Evolutionary conservation across 257 asterid genomes (phyloP).

Genomic region (Coffea eugenioides): DNA sequence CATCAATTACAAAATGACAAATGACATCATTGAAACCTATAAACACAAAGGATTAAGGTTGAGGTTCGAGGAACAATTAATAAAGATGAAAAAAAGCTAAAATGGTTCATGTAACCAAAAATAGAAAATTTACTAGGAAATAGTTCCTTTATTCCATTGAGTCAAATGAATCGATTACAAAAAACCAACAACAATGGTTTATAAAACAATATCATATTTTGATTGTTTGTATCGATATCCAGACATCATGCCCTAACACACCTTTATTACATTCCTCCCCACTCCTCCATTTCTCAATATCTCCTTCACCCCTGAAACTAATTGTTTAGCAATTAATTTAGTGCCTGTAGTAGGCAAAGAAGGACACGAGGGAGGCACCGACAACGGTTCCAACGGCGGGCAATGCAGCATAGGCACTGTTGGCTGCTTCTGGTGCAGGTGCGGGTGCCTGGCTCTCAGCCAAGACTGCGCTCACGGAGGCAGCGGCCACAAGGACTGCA

Average conservation of each 20-base stretch:
- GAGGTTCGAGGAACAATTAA: neutral
- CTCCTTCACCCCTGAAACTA: neutral
- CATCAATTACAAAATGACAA: neutral
- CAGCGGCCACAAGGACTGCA: slow-evolving; percentile 30
- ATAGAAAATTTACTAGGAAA: neutral
- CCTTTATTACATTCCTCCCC: neutral
- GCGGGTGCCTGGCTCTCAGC: slow-evolving; percentile 29
- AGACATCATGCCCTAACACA: neutral
- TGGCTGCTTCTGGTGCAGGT: slow-evolving; percentile 10
- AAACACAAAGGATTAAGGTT: neutral
- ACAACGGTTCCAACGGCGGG: slow-evolving; percentile 47
- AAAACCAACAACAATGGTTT: neutral
- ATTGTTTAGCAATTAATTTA: slow-evolving; percentile 6
- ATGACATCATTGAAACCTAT: neutral
- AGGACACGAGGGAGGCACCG: slow-evolving; percentile 47
- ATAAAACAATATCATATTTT: neutral
- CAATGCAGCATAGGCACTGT: slow-evolving; percentile 27
- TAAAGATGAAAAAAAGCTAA: neutral
- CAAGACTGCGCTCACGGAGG: slow-evolving; percentile 37
- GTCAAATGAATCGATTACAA: neutral
- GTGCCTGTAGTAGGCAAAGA: slow-evolving; percentile 42
- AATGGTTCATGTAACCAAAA: neutral
- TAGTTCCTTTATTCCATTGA: neutral
- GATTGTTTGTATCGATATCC: neutral
- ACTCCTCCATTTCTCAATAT: neutral